phyloP scores from a whole-genome alignment of 2,329 filamentous ascomycete genomes.

The Apiospora hydei region DNA sequence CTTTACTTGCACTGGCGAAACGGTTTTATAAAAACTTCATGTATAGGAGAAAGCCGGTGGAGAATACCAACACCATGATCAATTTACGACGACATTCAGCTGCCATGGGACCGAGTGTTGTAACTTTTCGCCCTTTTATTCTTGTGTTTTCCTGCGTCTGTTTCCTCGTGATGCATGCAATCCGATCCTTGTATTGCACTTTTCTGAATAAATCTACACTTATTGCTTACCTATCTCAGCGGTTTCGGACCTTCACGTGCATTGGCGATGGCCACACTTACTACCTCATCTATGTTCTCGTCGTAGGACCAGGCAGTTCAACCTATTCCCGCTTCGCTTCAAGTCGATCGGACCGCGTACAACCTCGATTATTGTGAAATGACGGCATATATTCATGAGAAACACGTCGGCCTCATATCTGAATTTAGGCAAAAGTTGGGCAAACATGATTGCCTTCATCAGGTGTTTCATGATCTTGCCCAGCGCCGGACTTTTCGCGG shows the following conservation, averaged over 20 bases:
- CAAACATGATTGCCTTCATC: slow-evolving; percentile 87
- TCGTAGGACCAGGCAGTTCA: neutral
- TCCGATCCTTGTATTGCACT: neutral
- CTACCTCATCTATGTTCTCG: neutral
- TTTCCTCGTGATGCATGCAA: neutral
- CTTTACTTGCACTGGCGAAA: slow-evolving; percentile 11
- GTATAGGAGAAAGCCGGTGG: slow-evolving; percentile 18
- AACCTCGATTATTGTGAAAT: slow-evolving; percentile 90
- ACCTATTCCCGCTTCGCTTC: slow-evolving; percentile 66
- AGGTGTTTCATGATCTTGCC: slow-evolving; percentile 76
- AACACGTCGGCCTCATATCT: slow-evolving; percentile 78
- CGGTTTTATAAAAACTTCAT: neutral
- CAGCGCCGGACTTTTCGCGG: neutral
- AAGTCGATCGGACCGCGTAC: slow-evolving; percentile 82
- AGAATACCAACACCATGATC: slow-evolving; percentile 12
- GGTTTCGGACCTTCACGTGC: too few relatives aligned
- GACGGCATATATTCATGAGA: slow-evolving; percentile 81
- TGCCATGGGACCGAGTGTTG: neutral
- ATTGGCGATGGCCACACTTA: too few relatives aligned
- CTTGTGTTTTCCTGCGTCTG: neutral
- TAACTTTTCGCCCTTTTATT: too few relatives aligned
- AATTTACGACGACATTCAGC: slow-evolving; percentile 14
- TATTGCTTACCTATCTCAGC: neutral
- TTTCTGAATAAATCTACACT: neutral
- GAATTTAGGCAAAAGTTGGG: slow-evolving; percentile 82